Evolutionary conservation across 1,284 basidiomycete species (phyloP).

Genomic region (Fistulina hepatica): DNA sequence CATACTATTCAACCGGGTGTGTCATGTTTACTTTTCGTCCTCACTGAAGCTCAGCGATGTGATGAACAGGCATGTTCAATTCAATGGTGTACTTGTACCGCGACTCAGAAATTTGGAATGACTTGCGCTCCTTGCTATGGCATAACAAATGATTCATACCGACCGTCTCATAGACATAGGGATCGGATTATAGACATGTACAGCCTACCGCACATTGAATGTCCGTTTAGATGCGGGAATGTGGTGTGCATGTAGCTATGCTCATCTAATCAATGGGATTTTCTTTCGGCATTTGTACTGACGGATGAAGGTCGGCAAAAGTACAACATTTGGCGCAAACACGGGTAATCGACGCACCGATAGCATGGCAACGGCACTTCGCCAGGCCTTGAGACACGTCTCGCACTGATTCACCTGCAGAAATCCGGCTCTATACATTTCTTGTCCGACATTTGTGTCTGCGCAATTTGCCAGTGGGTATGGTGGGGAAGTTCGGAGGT

Average conservation of each 20-base stretch:
- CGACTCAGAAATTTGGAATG: slow-evolving; percentile 62
- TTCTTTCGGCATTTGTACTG: slow-evolving; percentile 53
- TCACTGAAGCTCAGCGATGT: too few relatives aligned
- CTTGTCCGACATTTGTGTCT: slow-evolving; percentile 53
- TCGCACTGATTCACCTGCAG: slow-evolving; percentile 20
- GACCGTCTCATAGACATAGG: background rate
- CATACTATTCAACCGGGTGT: slow-evolving; percentile 88
- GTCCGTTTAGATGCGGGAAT: background rate
- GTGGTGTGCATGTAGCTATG: background rate
- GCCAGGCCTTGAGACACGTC: slow-evolving; percentile 31
- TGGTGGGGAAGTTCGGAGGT: background rate
- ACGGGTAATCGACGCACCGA: slow-evolving; percentile 28
- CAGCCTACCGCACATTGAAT: slow-evolving; percentile 8
- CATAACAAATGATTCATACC: slow-evolving; percentile 39
- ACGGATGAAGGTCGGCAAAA: slow-evolving; percentile 3
- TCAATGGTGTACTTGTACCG: slow-evolving; percentile 72
- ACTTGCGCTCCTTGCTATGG: slow-evolving; percentile 59
- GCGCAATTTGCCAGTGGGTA: background rate
- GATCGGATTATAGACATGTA: slow-evolving; percentile 3
- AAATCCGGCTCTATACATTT: slow-evolving; percentile 34
- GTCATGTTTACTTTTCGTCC: too few relatives aligned
- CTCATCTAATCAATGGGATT: slow-evolving; percentile 25
- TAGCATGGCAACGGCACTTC: slow-evolving; percentile 41
- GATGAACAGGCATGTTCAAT: slow-evolving; percentile 88
- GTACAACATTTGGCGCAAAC: background rate